phyloP scores from a whole-genome alignment of 2,329 filamentous ascomycete species.

The Aspergillus ustus region DNA sequence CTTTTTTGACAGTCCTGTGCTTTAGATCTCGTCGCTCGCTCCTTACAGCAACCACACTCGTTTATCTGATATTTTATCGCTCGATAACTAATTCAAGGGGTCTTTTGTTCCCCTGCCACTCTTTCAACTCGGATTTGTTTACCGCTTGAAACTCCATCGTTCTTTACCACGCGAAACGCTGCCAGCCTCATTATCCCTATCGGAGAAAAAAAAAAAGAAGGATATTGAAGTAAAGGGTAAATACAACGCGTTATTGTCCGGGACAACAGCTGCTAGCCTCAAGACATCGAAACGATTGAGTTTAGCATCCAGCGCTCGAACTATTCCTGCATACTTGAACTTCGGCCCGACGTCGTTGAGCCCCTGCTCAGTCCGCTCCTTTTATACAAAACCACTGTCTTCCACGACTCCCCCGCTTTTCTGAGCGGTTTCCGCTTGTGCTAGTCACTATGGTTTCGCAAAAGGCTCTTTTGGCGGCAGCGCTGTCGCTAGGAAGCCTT shows the following conservation, averaged over 20 bases:
- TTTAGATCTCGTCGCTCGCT: conserved; percentile 33
- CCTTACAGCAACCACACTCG: conserved; percentile 32
- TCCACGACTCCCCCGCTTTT: conserved; percentile 15
- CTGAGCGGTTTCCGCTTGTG: conserved; percentile 18
- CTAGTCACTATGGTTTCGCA: conserved; percentile 36
- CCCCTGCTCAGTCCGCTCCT: conserved; percentile 32
- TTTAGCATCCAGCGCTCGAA: conserved; percentile 18
- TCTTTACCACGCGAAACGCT: conserved; percentile 17
- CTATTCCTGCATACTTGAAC: conserved; percentile 11
- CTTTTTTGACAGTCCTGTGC: conserved; percentile 18
- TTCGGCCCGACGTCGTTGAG: conserved; percentile 22
- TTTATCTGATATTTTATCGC: conserved; percentile 24
- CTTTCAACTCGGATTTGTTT: conserved; percentile 29
- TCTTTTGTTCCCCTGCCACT: conserved; percentile 31
- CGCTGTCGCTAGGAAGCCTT: conserved; percentile 39
- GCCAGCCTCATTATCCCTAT: conserved; percentile 15
- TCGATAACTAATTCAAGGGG: conserved; percentile 18
- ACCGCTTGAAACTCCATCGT: conserved; percentile 10
- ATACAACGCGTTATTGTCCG: conserved; percentile 7
- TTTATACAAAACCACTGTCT: conserved; percentile 20
- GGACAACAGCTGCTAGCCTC: conserved; percentile 19
- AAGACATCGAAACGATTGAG: conserved; percentile 19
- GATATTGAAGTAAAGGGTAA: conserved; percentile 3
- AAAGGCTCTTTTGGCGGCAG: conserved; percentile 35
- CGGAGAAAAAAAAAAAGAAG: conserved; percentile 12